phyloP scores from a whole-genome alignment of 148 eudicot species.

The Rhododendron simsii region DNA sequence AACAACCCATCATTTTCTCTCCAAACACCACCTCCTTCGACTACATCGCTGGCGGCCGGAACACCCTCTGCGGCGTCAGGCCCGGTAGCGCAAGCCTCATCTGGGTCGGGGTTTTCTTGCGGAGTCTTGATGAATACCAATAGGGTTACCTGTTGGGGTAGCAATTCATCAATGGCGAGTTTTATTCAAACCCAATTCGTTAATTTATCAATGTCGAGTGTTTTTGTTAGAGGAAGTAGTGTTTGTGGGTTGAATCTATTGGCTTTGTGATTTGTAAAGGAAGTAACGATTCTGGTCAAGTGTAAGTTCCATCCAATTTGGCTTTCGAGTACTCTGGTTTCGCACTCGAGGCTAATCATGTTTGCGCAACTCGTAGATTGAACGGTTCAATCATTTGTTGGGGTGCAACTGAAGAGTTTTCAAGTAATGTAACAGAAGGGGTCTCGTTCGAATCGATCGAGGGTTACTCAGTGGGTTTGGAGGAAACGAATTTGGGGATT shows the following conservation, averaged over 20 bases:
- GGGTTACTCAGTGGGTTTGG: too few relatives aligned
- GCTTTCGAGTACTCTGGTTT: background rate
- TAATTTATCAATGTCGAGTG: background rate
- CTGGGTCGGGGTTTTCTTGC: slow-evolving; percentile 73
- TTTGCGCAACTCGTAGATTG: background rate
- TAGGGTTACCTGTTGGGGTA: slow-evolving; percentile 74
- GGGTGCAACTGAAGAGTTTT: slow-evolving; percentile 51
- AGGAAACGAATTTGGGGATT: too few relatives aligned
- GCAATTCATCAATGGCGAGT: slow-evolving; percentile 27
- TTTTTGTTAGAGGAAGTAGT: slow-evolving; percentile 14
- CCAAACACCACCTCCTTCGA: slow-evolving; percentile 52
- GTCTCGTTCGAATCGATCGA: slow-evolving; percentile 36
- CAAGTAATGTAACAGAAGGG: slow-evolving; percentile 10
- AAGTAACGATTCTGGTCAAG: slow-evolving; percentile 32
- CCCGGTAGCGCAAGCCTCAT: slow-evolving; percentile 61
- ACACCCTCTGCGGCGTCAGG: slow-evolving; percentile 52
- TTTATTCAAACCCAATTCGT: slow-evolving; percentile 14
- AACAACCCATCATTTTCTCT: slow-evolving; percentile 4
- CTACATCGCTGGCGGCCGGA: slow-evolving; percentile 56
- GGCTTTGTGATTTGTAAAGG: slow-evolving; percentile 62
- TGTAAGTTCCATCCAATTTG: slow-evolving; percentile 43
- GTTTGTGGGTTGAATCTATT: slow-evolving; percentile 66
- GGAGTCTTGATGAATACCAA: slow-evolving; percentile 35
- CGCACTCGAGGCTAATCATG: slow-evolving; percentile 10
- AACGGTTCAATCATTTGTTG: slow-evolving; percentile 38